Conservation (phyloP, 169 alveolate species). For the Plasmodium cynomolgi region DNA sequence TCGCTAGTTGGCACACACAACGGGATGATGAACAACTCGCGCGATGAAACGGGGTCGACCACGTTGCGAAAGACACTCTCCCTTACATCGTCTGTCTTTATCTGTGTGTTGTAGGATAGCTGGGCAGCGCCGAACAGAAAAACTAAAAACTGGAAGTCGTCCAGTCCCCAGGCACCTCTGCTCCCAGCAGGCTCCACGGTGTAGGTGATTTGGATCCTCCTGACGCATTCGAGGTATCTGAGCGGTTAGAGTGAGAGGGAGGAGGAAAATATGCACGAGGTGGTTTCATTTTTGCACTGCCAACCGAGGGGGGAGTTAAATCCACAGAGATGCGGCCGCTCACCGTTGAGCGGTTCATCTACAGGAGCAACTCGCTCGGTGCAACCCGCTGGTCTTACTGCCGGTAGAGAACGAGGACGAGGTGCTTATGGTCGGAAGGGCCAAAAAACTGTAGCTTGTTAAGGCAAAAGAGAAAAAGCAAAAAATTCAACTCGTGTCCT, state of each 20-base stretch:
- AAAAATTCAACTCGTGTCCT: slow-evolving; percentile 95
- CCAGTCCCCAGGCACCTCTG: slow-evolving; percentile 99
- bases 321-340: background rate
- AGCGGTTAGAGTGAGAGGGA: background rate
- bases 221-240: slow-evolving; percentile 94
- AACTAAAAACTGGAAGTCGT: slow-evolving; percentile 97
- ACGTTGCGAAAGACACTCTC: background rate
- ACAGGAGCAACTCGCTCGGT: background rate
- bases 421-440: slow-evolving; percentile 67
- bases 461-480: slow-evolving; percentile 87
- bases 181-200: slow-evolving; percentile 99
- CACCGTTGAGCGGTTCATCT: background rate
- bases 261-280: background rate
- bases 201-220: slow-evolving; percentile 93
- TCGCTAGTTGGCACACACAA: no score
- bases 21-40: background rate
- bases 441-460: slow-evolving; percentile 56
- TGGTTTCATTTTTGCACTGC: no score
- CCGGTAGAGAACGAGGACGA: slow-evolving; percentile 77
- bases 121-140: slow-evolving; percentile 97
- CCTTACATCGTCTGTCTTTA: slow-evolving; percentile 77
- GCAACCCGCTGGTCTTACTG: slow-evolving; percentile 27
- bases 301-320: background rate
- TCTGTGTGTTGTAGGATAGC: slow-evolving; percentile 83
- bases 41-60: slow-evolving; percentile 20